Evolutionary conservation across 1,284 basidiomycete genomes (phyloP).

Genomic region (Sanghuangporus sanghuang): DNA sequence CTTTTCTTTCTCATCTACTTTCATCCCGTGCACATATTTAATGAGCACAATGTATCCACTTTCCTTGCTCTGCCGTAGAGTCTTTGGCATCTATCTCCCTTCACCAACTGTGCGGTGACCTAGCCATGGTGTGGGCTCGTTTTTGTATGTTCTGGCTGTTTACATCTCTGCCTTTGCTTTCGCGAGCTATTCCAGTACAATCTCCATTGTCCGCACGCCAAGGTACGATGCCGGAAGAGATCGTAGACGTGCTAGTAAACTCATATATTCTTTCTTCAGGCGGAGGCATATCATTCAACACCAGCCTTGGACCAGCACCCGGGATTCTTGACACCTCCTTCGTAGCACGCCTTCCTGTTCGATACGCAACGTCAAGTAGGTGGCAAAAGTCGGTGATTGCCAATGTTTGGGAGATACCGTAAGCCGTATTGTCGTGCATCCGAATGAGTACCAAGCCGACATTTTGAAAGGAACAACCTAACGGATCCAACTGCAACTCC

Average conservation of each 20-base stretch:
- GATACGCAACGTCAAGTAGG: conserved; percentile 56
- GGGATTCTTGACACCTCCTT: conserved; percentile 45
- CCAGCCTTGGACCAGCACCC: conserved; percentile 49
- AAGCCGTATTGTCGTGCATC: conserved; percentile 26
- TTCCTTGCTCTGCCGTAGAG: neutral
- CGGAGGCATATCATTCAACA: conserved; percentile 30
- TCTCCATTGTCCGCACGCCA: neutral
- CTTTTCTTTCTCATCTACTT: neutral
- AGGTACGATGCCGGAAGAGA: neutral
- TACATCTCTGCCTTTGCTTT: neutral
- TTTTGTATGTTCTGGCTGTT: neutral
- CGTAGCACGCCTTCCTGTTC: conserved; percentile 53
- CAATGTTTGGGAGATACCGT: conserved; percentile 59
- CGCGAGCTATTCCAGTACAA: neutral
- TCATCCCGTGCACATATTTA: neutral
- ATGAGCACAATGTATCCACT: neutral
- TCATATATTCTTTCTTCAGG: neutral
- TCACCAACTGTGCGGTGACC: neutral
- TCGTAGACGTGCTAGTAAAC: neutral
- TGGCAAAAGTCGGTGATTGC: conserved; percentile 53
- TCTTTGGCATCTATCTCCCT: neutral
- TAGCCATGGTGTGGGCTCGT: neutral
- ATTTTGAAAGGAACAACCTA: conserved; percentile 40
- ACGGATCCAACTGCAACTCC: conserved; percentile 53
- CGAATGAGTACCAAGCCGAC: neutral